Evolutionary conservation across 164 flowering plant species (phyloP), one percentile per base, ranked within the genome.

Genomic region (Santalum album): DNA sequence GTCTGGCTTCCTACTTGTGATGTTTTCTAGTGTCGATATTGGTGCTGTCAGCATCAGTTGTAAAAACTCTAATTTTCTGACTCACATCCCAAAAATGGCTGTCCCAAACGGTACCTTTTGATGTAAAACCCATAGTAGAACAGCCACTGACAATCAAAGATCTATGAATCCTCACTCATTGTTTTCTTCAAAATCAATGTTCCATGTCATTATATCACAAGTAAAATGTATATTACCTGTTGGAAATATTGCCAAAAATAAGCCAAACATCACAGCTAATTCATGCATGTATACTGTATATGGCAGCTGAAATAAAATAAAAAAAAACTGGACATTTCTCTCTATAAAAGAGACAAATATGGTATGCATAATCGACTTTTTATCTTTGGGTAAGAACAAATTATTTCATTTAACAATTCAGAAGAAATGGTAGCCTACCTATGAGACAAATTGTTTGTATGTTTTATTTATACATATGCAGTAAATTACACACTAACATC

Each of bases 261-360:
- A 69, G 44, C 84, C 86, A 64, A 83, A 81, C 79, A 84, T 46
- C 59, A 80, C 61, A 5, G 24, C 98, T 95, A 88, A 65, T 81
- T 83, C 72, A 88, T 62, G 54, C 98, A 91, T 44, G 83, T 73
- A 67, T 92, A 83, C 58, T 88, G 91, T 26, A 84, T 75, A 69
- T 88, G 95, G 75, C 96, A 92, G 51, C 80, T 61, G 66, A 92
- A 80, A 76, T 92, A n/a, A n/a, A n/a, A n/a, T n/a, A 89, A 54
- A 88, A 92, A 62, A 91, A 83, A 3, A 89, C 74, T 36, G 72
- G 55, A 71, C 96, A 86, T 58, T 84, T 83, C 36, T 12, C 12
- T 32, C 36, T 32, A 12, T 12, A 32, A 7, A 32, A 32, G 36
- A 32, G 12, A 32, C 12, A 32, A 7, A 32, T 32, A 32, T 12